These are phyloP conservation scores for Nakazawaea sp. DNA, from an alignment of 805 yeast species.

Conservation along the genomic window DNA sequence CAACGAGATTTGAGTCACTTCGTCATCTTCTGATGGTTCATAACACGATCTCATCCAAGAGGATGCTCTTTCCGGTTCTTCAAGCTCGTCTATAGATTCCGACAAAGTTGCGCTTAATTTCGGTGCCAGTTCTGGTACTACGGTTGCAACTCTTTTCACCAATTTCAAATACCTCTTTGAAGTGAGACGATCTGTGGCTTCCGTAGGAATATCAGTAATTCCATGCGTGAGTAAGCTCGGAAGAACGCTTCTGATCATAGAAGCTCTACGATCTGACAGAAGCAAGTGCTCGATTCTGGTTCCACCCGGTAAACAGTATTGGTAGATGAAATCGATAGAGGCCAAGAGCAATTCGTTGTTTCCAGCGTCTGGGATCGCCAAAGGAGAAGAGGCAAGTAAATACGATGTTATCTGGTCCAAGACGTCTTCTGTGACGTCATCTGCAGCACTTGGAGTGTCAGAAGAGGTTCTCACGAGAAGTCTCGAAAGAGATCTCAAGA, in stretches of 20 bases:
- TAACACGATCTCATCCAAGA: constrained; percentile 92
- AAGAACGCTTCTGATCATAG: constrained; percentile 49
- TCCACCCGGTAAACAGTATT: constrained; percentile 61
- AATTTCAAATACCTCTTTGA: constrained; percentile 24
- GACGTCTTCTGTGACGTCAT: constrained; percentile 35
- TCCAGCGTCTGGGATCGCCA: constrained; percentile 17
- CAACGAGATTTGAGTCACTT: constrained; percentile 88
- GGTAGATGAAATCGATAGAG: constrained; percentile 75
- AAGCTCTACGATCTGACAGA: constrained; percentile 38
- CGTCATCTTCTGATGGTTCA: constrained; percentile 69
- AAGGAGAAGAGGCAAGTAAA: constrained; percentile 30
- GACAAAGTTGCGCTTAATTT: constrained; percentile 46
- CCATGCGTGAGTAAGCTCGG: constrained; percentile 55
- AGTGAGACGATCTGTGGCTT: constrained; percentile 16
- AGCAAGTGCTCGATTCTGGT: constrained; percentile 48
- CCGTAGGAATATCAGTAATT: constrained; percentile 28
- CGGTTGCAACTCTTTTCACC: constrained; percentile 52
- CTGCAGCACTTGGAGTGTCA: constrained; percentile 45
- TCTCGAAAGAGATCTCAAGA: constrained; percentile 73
- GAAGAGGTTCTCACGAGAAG: constrained; percentile 53
- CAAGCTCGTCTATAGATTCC: constrained; percentile 52
- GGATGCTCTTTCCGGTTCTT: constrained; percentile 88
- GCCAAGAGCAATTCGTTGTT: constrained; percentile 73
- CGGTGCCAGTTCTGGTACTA: constrained; percentile 63
- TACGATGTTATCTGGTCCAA: constrained; percentile 52